These are phyloP conservation scores for Neophaeococcomyces aloes DNA, from an alignment of 2,329 filamentous ascomycete species.

Conservation along the genomic window DNA sequence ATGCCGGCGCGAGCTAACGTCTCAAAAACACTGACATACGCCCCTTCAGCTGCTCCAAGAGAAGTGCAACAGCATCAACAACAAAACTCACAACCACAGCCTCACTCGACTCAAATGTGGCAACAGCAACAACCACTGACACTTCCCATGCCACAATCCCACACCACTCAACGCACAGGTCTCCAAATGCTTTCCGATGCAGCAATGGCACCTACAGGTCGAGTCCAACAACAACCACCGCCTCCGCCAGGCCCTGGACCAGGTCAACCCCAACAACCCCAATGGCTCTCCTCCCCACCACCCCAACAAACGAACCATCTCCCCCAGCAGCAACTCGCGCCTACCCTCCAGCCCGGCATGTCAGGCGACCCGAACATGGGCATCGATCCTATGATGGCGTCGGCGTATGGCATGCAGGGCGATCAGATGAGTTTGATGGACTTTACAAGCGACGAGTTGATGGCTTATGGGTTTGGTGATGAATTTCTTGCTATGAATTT, in stretches of 20 bases:
- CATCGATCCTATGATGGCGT: slow-evolving; percentile 16
- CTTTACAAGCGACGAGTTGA: slow-evolving; percentile 21
- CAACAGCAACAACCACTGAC: slow-evolving; percentile 8
- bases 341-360: neutral
- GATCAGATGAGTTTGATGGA: slow-evolving; percentile 18
- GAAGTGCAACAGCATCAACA: neutral
- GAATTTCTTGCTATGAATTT: slow-evolving; percentile 23
- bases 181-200: slow-evolving; percentile 23
- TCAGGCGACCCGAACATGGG: slow-evolving; percentile 5
- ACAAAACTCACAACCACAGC: neutral
- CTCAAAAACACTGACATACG: neutral
- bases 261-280: neutral
- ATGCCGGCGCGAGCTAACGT: slow-evolving; percentile 1
- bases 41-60: neutral
- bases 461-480: slow-evolving; percentile 22
- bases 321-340: neutral
- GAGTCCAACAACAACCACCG: neutral
- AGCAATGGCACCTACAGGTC: slow-evolving; percentile 17
- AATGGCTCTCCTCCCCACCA: slow-evolving; percentile 6
- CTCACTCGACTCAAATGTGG: neutral
- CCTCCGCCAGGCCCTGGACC: neutral
- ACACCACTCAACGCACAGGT: slow-evolving; percentile 10
- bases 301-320: slow-evolving; percentile 3
- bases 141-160: too few relatives aligned
- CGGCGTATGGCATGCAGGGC: slow-evolving; percentile 13